Evolutionary conservation across 768 basidiomycete species (phyloP), one percentile per base, ranked within the genome.

Genomic region (Termitomyces sp.): DNA sequence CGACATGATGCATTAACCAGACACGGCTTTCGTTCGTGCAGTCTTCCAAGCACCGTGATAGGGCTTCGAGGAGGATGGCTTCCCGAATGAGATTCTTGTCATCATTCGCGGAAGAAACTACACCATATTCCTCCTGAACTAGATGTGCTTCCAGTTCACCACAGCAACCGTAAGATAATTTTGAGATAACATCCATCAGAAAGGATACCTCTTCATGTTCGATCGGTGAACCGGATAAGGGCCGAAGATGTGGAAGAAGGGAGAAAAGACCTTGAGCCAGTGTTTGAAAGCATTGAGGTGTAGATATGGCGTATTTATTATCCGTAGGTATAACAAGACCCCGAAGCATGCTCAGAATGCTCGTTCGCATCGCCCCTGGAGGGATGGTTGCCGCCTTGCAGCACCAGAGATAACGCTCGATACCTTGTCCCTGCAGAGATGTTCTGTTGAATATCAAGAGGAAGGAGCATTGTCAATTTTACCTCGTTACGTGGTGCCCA

Each of bases 391-490:
- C 82, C 9, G 86, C 86, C 60, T 79, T 81, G 61, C 83, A 82
- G 64, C 87, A 89, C 89, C 89, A 91, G 31, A 86, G 59, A 61
- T 78, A 82, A 26, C 88, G 81, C 57, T 83, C 82, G 10, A 86
- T 71, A 53, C 77, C 79, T 23, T 69, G 72, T 61, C 78, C 65
- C 73, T 74, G 49, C 21, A 37, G 17, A 46, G 33, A 54, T 12
- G 9, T 55, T 55, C 3, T 1, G 10, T 57, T 56, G 47, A 12
- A 48, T 41, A 35, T n/a, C 19, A 40, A 10, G 9, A 35, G n/a
- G 47, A 46, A 19, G 19, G 42, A 26, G 43, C 14, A 19, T 15
- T 40, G 17, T 56, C 60, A 11, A 21, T 62, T 75, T 57, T 31
- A 87, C 87, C 74, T 87, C 83, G 51, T 76, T 78, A n/a, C 68